These are phyloP conservation scores for Thermochaetoides dissita DNA, from an alignment of 2,329 filamentous ascomycete species.

Conservation along the genomic window DNA sequence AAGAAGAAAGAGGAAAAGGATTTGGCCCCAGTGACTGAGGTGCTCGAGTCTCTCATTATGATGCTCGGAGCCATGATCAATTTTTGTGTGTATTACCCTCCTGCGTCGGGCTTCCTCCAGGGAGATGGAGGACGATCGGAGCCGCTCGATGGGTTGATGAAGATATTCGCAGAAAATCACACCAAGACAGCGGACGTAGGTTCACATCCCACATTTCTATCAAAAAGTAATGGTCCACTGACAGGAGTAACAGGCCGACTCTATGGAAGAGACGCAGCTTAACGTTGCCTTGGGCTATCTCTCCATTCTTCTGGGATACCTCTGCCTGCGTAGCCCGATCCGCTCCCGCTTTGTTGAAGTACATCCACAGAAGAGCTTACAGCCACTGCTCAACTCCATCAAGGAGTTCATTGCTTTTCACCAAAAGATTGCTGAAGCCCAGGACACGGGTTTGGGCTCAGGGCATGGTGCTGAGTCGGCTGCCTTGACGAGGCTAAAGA, in stretches of 20 bases:
- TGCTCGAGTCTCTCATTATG: constrained; percentile 59
- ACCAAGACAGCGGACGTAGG: constrained; percentile 55
- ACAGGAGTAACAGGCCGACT: constrained; percentile 42
- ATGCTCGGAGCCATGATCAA: constrained; percentile 77
- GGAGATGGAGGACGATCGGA: constrained; percentile 20
- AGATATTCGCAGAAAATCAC: constrained; percentile 54
- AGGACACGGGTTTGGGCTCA: constrained; percentile 20
- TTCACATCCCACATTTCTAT: constrained; percentile 6
- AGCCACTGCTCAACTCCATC: constrained; percentile 36
- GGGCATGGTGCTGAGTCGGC: constrained; percentile 19
- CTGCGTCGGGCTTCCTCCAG: constrained; percentile 38
- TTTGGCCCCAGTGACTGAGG: constrained; percentile 31
- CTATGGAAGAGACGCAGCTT: constrained; percentile 58
- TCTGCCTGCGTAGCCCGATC: constrained; percentile 45
- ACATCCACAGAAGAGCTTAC: constrained; percentile 30
- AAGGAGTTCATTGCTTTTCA: constrained; percentile 41
- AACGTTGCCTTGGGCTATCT: constrained; percentile 82
- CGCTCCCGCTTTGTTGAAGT: constrained; percentile 28
- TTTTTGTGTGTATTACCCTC: constrained; percentile 61
- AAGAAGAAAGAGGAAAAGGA: constrained; percentile 17
- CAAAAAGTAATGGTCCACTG: no score
- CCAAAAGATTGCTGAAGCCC: constrained; percentile 31
- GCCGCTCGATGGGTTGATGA: constrained; percentile 32
- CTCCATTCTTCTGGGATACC: constrained; percentile 67
- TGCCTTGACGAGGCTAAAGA: constrained; percentile 26